phyloP scores from a whole-genome alignment of 208 protist genomes.

The Leishmania braziliensis region DNA sequence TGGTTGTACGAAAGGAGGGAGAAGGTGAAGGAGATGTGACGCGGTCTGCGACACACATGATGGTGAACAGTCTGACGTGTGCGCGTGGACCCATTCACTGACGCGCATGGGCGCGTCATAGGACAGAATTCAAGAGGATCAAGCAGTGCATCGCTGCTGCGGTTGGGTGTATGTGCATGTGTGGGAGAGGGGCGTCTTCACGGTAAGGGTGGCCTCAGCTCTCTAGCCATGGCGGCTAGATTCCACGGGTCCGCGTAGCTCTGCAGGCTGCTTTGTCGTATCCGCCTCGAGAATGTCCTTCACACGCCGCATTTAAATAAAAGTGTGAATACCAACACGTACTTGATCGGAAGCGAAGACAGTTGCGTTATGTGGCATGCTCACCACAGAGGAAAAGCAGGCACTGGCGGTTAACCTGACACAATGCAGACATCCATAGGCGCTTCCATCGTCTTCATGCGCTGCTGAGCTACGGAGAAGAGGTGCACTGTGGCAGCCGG shows the following conservation, averaged over 20 bases:
- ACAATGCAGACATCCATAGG: slow-evolving; percentile 33
- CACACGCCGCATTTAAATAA: background rate
- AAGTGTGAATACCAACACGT: background rate
- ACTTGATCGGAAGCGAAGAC: background rate
- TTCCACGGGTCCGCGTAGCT: background rate
- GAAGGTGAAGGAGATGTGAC: background rate
- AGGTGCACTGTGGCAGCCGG: slow-evolving; percentile 12
- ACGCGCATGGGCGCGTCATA: background rate
- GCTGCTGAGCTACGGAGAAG: slow-evolving; percentile 28
- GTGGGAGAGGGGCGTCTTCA: background rate
- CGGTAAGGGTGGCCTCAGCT: background rate
- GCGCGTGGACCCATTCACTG: background rate
- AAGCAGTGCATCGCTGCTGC: background rate
- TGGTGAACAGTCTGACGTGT: background rate
- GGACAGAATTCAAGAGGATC: background rate
- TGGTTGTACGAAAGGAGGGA: background rate
- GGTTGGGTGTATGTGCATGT: background rate
- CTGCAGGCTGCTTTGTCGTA: background rate
- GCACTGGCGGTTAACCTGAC: background rate
- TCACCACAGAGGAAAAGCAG: background rate
- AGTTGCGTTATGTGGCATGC: background rate
- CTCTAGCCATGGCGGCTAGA: background rate
- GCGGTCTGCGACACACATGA: background rate
- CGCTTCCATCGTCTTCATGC: slow-evolving; percentile 12
- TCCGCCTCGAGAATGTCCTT: background rate